Evolutionary conservation across 768 basidiomycete species (phyloP).

Genomic region (Lactarius evosmus): DNA sequence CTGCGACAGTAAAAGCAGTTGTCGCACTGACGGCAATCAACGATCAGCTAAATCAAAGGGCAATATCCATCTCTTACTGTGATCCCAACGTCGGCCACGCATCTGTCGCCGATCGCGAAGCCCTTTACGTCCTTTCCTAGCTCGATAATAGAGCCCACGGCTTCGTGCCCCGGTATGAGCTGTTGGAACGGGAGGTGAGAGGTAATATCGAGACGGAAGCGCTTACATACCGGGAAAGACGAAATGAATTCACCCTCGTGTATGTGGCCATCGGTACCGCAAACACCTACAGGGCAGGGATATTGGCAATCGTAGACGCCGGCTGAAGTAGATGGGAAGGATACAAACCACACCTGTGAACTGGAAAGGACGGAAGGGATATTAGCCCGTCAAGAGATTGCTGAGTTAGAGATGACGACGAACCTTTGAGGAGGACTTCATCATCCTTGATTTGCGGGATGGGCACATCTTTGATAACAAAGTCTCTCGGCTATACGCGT

Average conservation of each 20-base stretch:
- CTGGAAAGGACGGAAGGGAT: conserved; percentile 10
- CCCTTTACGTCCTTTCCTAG: conserved; percentile 78
- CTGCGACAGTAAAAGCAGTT: conserved; percentile 86
- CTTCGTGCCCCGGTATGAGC: conserved; percentile 74
- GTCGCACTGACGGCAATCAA: conserved; percentile 53
- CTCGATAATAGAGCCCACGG: conserved; percentile 67
- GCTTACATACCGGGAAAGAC: conserved; percentile 56
- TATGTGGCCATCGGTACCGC: conserved; percentile 66
- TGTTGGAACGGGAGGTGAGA: conserved; percentile 29
- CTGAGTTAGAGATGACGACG: background rate
- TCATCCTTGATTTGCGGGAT: conserved; percentile 63
- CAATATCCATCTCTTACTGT: conserved; percentile 46
- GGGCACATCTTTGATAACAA: conserved; percentile 63
- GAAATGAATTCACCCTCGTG: conserved; percentile 66
- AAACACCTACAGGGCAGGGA: conserved; percentile 44
- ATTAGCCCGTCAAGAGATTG: background rate
- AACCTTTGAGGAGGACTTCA: conserved; percentile 75
- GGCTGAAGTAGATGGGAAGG: background rate
- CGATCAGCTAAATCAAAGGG: conserved; percentile 3
- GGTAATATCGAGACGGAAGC: background rate
- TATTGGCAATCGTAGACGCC: conserved; percentile 8
- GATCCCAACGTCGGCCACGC: conserved; percentile 76
- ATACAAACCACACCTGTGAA: conserved; percentile 32
- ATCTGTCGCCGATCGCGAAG: conserved; percentile 74
- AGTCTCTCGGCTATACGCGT: conserved; percentile 54